Base-by-base conservation (phyloP, 345 rosid species). In the Zanthoxylum bungeanum region DNA sequence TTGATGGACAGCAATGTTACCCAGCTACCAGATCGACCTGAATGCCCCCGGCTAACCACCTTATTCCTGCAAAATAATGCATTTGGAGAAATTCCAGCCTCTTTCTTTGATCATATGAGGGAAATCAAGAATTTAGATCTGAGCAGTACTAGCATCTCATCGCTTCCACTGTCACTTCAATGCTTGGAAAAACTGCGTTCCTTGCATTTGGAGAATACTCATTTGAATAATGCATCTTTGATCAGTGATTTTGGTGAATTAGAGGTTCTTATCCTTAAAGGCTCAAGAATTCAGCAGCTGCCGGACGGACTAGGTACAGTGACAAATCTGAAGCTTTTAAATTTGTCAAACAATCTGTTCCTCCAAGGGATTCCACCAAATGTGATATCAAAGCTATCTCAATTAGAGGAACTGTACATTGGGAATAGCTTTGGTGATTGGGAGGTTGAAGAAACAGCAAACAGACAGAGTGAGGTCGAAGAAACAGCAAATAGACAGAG, bases 351-450 rank as follows among this genome's bases (percentile, higher is more conserved):
- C 21, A 78, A 80, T 60, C 3, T 12, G 10, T 0, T 66, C 4
- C 82, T 79, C 2, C 8, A 68, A 49, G 59, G 59, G 40, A 73
- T 84, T 50, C 78, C 81, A 9, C 62, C 70, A 10, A 73, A 75
- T 67, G 58, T 81, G 17, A n/a, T 81, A 7, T 77, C 78, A 70
- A 58, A 44, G 28, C 46, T 84, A 10, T n/a, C 74, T 0, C n/a
- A 9, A n/a, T 34, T 81, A 37, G 87, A 84, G 68, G 85, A 81
- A 52, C 52, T 81, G 40, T 25, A 53, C 24, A 69, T 81, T 63
- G 58, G 53, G 5, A 63, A 50, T 9, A 30, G 75, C 36, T 81
- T 76, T 71, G 42, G 4, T 22, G 16, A 19, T 6, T 84, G 83
- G 88, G 79, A 73, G 27, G 67, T 24, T 14, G 74, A 70, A 34